A percentile compares a stretch with the other conserved stretches of the same genome.
These are phyloP conservation scores for Didymella pomorum DNA, from an alignment of 2,329 filamentous ascomycete genomes.

Conservation along the genomic window DNA sequence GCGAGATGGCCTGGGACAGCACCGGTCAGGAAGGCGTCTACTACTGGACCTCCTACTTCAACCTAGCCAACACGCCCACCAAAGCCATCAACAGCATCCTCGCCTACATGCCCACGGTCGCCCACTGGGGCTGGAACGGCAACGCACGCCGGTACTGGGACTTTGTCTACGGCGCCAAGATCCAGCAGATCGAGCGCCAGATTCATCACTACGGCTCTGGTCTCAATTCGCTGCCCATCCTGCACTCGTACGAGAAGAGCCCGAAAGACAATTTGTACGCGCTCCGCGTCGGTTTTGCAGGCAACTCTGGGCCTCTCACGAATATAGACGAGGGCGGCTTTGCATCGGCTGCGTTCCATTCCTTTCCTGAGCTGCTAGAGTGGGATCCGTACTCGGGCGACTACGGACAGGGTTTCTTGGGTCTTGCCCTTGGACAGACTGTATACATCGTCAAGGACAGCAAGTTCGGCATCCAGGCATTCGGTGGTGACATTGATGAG, in stretches of 20 bases:
- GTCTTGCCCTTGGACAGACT: slow-evolving; percentile 59
- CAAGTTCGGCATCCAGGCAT: slow-evolving; percentile 57
- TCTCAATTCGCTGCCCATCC: slow-evolving; percentile 64
- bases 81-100: slow-evolving; percentile 66
- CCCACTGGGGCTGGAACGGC: slow-evolving; percentile 70
- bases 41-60: slow-evolving; percentile 66
- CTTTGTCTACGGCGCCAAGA: slow-evolving; percentile 59
- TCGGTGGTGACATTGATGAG: slow-evolving; percentile 56
- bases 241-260: slow-evolving; percentile 60
- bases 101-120: slow-evolving; percentile 65
- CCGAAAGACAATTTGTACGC: slow-evolving; percentile 58
- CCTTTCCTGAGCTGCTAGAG: slow-evolving; percentile 62
- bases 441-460: slow-evolving; percentile 60
- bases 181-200: slow-evolving; percentile 56
- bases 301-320: slow-evolving; percentile 61
- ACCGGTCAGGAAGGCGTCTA: slow-evolving; percentile 70
- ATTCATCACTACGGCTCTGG: slow-evolving; percentile 69
- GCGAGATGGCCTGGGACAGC: slow-evolving; percentile 70
- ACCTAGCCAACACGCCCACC: slow-evolving; percentile 53
- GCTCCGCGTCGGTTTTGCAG: slow-evolving; percentile 64
- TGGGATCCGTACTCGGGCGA: slow-evolving; percentile 68
- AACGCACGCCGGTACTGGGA: slow-evolving; percentile 70
- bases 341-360: slow-evolving; percentile 64
- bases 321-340: slow-evolving; percentile 66
- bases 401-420: slow-evolving; percentile 65